Evolutionary conservation across 2,329 filamentous ascomycete species (phyloP).

Genomic region (Ambrosiella cleistominuta): DNA sequence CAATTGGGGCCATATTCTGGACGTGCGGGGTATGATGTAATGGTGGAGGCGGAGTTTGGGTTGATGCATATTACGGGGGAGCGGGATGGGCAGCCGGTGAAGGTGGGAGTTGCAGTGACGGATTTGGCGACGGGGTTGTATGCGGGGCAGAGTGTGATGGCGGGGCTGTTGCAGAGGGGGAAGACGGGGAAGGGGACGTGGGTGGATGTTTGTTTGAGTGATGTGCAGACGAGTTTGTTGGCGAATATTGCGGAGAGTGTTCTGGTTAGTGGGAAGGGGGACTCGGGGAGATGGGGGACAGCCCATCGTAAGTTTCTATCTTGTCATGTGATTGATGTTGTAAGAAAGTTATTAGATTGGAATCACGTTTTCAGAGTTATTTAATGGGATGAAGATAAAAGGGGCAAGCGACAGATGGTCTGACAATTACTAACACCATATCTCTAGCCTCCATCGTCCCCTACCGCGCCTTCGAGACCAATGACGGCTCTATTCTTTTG

Average conservation of each 20-base stretch:
- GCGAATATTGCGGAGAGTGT: slow-evolving; percentile 92
- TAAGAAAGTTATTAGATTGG: not conserved
- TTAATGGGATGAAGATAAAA: not conserved
- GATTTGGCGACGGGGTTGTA: slow-evolving; percentile 92
- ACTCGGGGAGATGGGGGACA: slow-evolving; percentile 85
- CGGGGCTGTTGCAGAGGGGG: slow-evolving; percentile 60
- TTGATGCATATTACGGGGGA: slow-evolving; percentile 96
- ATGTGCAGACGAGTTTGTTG: slow-evolving; percentile 86
- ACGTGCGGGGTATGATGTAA: slow-evolving; percentile 91
- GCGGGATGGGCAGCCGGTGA: slow-evolving; percentile 77
- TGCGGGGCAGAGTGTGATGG: slow-evolving; percentile 90
- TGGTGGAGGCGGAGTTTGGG: slow-evolving; percentile 97
- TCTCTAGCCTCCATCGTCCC: slow-evolving; percentile 82
- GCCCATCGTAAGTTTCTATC: slow-evolving; percentile 58
- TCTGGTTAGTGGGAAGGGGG: slow-evolving; percentile 71
- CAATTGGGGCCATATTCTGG: slow-evolving; percentile 82
- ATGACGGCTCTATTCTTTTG: slow-evolving; percentile 51
- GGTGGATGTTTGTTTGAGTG: slow-evolving; percentile 77
- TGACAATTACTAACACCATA: not conserved
- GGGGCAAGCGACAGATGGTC: not conserved
- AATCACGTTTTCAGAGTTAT: not conserved
- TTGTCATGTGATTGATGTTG: not conserved
- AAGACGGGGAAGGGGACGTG: slow-evolving; percentile 72
- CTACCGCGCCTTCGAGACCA: slow-evolving; percentile 67
- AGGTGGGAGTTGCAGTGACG: slow-evolving; percentile 92